Evolutionary conservation across 1,139 yeast genomes (phyloP), one percentile per base, ranked within the genome.

Genomic region (Hyphopichia fennica): DNA sequence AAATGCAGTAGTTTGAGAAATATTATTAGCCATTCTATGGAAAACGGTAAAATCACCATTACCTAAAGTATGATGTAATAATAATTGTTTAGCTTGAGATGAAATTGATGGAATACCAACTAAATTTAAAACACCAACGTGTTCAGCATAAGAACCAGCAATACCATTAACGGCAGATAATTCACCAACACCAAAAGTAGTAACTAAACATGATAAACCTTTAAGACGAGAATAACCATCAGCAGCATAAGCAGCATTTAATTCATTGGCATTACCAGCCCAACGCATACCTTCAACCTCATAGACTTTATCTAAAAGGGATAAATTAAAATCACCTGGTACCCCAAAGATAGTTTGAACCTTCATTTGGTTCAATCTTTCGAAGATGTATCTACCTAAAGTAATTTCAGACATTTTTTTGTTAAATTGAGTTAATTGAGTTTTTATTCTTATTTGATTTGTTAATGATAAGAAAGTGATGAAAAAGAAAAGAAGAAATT

Each of bases 1-100:
- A 60, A 82, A 75, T 37, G 82, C 80, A 34, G 87, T 73, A 50
- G 88, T 82, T 51, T 76, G 79, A 52, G 86, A 75, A 57, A 87
- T 83, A 63, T 81, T 75, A 50, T 80, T 75, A 39, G 88, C 82
- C 72, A 71, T 65, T 50, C 72, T 61, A 55, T 69, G 75, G 65
- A 67, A 71, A 19, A 69, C 75, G 18, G 74, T 69, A 51, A 68
- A 71, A 53, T 70, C 76, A 34, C 77, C 75, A 49, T 70, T 69
- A 37, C 75, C 76, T 52, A 71, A 65, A 37, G 77, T 71, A 55
- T 71, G 77, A 57, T 70, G 75, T 47, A 70, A 65, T 48, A 62
- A 56, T 40, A 68, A 54, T 45, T 67, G 72, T 48, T 67, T 67
- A 16, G 67, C 65, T 47, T 69, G 75, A 22, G 72, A 59, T 16